Evolutionary conservation across 202 grass and related monocot species (phyloP).

Genomic region (Cymbopogon flexuosus): DNA sequence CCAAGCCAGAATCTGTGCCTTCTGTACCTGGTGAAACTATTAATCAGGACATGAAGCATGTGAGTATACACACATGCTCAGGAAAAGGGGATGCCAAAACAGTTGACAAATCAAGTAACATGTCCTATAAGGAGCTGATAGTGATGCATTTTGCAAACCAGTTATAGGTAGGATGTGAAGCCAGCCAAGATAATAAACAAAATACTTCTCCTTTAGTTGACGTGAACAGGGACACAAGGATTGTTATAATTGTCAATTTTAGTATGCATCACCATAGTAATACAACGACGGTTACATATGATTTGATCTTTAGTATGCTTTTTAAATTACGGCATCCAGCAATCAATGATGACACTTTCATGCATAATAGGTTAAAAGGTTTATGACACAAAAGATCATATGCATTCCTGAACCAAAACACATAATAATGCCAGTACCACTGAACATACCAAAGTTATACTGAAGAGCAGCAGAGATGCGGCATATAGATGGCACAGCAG

Average conservation of each 20-base stretch:
- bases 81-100: neutral
- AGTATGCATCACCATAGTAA: neutral
- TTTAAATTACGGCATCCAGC: neutral
- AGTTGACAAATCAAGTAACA: slow-evolving; percentile 5
- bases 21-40: slow-evolving; percentile 63
- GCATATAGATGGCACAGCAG: slow-evolving; percentile 85
- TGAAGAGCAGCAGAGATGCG: slow-evolving; percentile 80
- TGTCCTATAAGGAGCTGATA: neutral
- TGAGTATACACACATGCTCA: slow-evolving; percentile 14
- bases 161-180: neutral
- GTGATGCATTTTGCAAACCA: neutral
- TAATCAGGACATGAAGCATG: slow-evolving; percentile 9
- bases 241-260: neutral
- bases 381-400: slow-evolving; percentile 17
- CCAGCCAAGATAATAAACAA: neutral
- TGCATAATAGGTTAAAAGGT: neutral
- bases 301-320: neutral
- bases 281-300: neutral
- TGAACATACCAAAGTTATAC: slow-evolving; percentile 57
- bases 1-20: slow-evolving; percentile 72
- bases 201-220: neutral
- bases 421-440: neutral
- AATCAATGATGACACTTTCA: neutral
- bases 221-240: neutral
- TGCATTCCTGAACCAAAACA: slow-evolving; percentile 9